Evolutionary conservation across 75 land plant species (phyloP).

Genomic region (Selaginella moellendorffii): DNA sequence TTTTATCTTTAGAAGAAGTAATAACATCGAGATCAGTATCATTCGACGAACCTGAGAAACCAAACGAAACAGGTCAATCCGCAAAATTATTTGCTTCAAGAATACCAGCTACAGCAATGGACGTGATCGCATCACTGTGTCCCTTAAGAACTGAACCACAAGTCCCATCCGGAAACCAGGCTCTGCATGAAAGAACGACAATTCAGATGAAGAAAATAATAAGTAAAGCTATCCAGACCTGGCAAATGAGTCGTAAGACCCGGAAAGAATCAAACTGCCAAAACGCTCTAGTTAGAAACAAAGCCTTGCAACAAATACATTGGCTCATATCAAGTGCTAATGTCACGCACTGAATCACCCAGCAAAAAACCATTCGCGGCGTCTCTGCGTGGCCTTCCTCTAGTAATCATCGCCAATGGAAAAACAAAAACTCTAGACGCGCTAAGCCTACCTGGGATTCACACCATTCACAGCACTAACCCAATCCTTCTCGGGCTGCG

Average conservation of each 20-base stretch:
- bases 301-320: background rate
- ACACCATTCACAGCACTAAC: slow-evolving; percentile 83
- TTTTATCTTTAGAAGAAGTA: slow-evolving; percentile 12
- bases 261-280: slow-evolving; percentile 51
- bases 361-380: background rate
- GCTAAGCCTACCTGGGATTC: slow-evolving; percentile 33
- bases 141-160: slow-evolving; percentile 62
- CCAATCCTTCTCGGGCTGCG: slow-evolving; percentile 71
- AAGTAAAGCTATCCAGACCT: slow-evolving; percentile 27
- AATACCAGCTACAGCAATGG: slow-evolving; percentile 21
- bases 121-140: slow-evolving; percentile 50
- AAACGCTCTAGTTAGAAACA: background rate
- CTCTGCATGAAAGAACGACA: slow-evolving; percentile 19
- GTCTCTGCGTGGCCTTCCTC: background rate
- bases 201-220: slow-evolving; percentile 3
- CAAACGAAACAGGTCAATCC: background rate
- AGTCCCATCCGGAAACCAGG: slow-evolving; percentile 46
- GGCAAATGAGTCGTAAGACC: slow-evolving; percentile 56
- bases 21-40: background rate
- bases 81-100: too few relatives aligned
- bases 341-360: background rate
- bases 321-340: background rate
- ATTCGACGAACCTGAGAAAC: background rate
- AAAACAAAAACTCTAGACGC: background rate
- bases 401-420: background rate